These are phyloP conservation scores for Clonostachys solani DNA, from an alignment of 2,329 filamentous ascomycete species.

Conservation along the genomic window DNA sequence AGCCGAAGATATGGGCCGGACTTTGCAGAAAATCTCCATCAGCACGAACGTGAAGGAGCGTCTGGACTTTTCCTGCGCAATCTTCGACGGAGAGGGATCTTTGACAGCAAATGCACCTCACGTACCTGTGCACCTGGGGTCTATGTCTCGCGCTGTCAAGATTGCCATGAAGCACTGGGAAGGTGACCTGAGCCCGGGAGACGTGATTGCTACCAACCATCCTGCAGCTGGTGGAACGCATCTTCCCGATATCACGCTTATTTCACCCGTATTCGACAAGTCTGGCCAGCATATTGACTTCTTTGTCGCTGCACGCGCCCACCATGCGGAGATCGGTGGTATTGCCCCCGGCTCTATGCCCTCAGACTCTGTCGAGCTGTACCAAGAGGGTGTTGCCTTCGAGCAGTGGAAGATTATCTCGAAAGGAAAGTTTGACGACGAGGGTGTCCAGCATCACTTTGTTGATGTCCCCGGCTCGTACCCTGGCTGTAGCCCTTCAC, in stretches of 20 bases:
- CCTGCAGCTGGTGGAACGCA: slow-evolving; percentile 43
- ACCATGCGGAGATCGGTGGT: slow-evolving; percentile 32
- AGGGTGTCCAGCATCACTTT: slow-evolving; percentile 1
- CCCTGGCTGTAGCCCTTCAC: slow-evolving; percentile 43
- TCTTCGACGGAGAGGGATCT: slow-evolving; percentile 69
- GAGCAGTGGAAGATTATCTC: slow-evolving; percentile 29
- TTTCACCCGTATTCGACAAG: slow-evolving; percentile 16
- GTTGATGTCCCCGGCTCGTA: slow-evolving; percentile 2
- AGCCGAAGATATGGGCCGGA: slow-evolving; percentile 14
- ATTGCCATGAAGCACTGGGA: background rate
- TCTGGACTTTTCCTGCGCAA: slow-evolving; percentile 72
- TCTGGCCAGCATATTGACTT: slow-evolving; percentile 20
- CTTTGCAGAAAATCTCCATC: slow-evolving; percentile 59
- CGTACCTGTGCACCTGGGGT: background rate
- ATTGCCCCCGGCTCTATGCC: slow-evolving; percentile 30
- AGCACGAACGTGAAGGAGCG: slow-evolving; percentile 76
- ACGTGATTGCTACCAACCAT: slow-evolving; percentile 65
- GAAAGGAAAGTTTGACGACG: slow-evolving; percentile 25
- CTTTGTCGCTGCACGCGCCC: slow-evolving; percentile 31
- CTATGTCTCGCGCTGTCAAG: background rate
- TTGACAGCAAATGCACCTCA: slow-evolving; percentile 38
- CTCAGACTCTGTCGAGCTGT: slow-evolving; percentile 31
- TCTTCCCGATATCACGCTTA: slow-evolving; percentile 16
- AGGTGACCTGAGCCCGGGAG: slow-evolving; percentile 66
- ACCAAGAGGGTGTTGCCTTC: slow-evolving; percentile 36